phyloP scores from a whole-genome alignment of 345 rosid genomes.

The Moricandia moricandioides region DNA sequence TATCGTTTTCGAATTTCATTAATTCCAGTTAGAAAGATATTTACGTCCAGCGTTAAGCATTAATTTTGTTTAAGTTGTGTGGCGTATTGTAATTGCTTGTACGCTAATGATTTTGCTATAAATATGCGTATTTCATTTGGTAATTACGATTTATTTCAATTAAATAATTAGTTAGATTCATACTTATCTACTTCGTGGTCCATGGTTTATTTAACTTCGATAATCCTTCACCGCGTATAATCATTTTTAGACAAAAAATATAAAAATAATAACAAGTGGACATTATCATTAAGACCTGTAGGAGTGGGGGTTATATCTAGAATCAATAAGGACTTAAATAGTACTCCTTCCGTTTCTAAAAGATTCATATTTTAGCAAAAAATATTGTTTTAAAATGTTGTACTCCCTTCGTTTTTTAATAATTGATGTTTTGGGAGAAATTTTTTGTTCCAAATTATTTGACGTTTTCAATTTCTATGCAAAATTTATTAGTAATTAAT shows the following conservation, averaged over 20 bases:
- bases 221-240: not conserved
- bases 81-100: not conserved
- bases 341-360: too few relatives aligned
- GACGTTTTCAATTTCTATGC: too few relatives aligned
- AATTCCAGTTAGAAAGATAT: not conserved
- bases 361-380: too few relatives aligned
- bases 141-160: not conserved
- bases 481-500: too few relatives aligned
- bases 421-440: too few relatives aligned
- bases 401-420: too few relatives aligned
- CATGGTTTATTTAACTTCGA: not conserved
- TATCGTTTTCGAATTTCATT: not conserved
- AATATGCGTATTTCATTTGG: not conserved
- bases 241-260: conserved; percentile 24
- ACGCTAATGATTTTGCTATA: not conserved
- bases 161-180: not conserved
- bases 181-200: conserved; percentile 7
- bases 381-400: too few relatives aligned
- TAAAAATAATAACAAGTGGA: not conserved
- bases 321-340: conserved; percentile 4
- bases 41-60: not conserved
- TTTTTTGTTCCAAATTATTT: too few relatives aligned
- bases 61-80: not conserved
- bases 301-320: conserved; percentile 28
- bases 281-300: conserved; percentile 17